Conservation (phyloP, 345 rosid genomes). For the Gossypium sturtianum region DNA sequence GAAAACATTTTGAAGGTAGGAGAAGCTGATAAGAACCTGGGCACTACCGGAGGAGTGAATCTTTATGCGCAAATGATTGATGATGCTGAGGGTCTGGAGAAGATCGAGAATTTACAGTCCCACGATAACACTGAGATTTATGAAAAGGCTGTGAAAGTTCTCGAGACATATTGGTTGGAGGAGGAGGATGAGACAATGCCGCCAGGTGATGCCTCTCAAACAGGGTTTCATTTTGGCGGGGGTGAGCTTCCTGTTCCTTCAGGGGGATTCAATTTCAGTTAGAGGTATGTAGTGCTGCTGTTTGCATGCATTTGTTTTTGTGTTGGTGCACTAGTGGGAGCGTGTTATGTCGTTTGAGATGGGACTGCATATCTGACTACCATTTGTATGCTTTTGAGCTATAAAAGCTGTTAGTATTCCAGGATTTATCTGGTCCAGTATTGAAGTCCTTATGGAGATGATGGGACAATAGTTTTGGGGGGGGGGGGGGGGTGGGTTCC, state of each 20-base stretch:
- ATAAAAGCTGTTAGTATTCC: constrained; percentile 10
- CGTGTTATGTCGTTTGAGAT: neutral
- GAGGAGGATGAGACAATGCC: constrained; percentile 45
- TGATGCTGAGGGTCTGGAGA: neutral
- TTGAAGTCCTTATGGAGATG: constrained; percentile 16
- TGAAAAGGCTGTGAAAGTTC: constrained; percentile 34
- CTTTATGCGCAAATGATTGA: neutral
- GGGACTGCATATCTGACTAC: neutral
- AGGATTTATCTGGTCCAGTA: constrained; percentile 20
- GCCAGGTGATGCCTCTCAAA: constrained; percentile 43
- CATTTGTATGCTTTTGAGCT: neutral
- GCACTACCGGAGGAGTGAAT: neutral
- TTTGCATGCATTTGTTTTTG: neutral
- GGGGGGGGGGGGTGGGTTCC: neutral
- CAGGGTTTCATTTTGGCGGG: constrained; percentile 48
- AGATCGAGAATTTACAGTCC: constrained; percentile 23
- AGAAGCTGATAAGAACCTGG: constrained; percentile 24
- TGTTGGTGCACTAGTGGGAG: neutral
- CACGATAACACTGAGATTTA: constrained; percentile 36
- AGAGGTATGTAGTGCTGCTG: constrained; percentile 22
- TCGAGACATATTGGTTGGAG: constrained; percentile 55
- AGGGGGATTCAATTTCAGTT: constrained; percentile 68
- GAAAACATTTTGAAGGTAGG: constrained; percentile 58
- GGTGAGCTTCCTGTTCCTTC: constrained; percentile 49
- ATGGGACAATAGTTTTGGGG: constrained; percentile 10